Evolutionary conservation across 139 green algal genomes (phyloP).

Genomic region (Closterium sp.): DNA sequence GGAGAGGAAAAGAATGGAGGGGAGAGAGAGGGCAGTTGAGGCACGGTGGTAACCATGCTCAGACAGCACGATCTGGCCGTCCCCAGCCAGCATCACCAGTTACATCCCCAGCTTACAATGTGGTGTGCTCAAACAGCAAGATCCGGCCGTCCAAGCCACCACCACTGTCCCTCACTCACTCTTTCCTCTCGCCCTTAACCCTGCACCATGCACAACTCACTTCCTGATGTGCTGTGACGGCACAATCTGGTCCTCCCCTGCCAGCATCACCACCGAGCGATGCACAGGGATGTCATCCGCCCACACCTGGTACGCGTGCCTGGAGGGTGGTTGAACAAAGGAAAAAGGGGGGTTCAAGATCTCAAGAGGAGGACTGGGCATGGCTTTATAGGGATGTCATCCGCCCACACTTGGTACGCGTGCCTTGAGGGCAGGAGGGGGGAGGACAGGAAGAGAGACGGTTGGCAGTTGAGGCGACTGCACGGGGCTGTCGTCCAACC

Average conservation of each 20-base stretch:
- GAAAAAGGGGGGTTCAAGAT: not conserved
- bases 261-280: constrained; percentile 20
- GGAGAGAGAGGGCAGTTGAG: not conserved
- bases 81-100: too few species aligned
- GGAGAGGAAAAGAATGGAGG: not conserved
- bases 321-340: not conserved
- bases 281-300: constrained; percentile 15
- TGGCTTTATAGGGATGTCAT: constrained; percentile 4
- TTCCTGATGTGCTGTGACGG: constrained; percentile 29
- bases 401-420: constrained; percentile 10
- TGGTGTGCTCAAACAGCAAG: too few species aligned
- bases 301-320: constrained; percentile 30
- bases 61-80: too few species aligned
- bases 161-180: not conserved
- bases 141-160: too few species aligned
- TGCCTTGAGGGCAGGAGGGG: constrained; percentile 18
- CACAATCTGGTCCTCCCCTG: constrained; percentile 31
- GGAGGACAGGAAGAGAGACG: constrained; percentile 4
- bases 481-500: too few species aligned
- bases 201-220: too few species aligned
- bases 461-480: too few species aligned
- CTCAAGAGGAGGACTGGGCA: too few species aligned
- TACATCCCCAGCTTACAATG: too few species aligned
- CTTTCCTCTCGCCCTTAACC: too few species aligned
- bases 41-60: too few species aligned